Conservation (phyloP, 208 protist species). For the Crithidia thermophila region DNA sequence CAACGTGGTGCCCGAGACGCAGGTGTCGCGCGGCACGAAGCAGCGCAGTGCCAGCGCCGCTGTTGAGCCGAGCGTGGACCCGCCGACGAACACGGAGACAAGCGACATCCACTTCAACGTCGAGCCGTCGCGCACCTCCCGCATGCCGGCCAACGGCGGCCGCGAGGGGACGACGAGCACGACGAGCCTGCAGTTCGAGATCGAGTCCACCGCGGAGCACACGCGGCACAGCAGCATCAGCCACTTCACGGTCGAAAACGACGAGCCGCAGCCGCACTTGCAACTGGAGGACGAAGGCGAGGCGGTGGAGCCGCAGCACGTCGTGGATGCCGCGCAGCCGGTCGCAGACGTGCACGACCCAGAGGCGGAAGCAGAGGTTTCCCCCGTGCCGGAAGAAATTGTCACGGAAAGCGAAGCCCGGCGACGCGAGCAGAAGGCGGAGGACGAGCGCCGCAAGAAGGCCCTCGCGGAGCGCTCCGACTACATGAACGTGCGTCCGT, state of each 20-base stretch:
- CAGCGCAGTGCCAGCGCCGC: neutral
- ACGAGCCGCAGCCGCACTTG: neutral
- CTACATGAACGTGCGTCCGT: constrained; percentile 26
- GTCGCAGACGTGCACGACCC: too few relatives aligned
- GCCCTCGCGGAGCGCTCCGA: constrained; percentile 17
- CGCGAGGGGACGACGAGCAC: neutral
- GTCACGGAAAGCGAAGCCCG: constrained; percentile 13
- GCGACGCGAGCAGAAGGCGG: constrained; percentile 2
- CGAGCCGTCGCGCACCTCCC: constrained; percentile 16
- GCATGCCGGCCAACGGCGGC: neutral
- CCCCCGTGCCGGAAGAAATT: constrained; percentile 1
- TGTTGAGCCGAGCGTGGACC: neutral
- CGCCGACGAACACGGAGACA: neutral
- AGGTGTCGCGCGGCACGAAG: neutral
- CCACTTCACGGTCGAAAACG: constrained; percentile 21
- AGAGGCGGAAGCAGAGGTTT: neutral
- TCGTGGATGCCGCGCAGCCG: neutral
- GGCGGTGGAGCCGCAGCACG: neutral
- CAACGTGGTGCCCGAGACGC: constrained; percentile 7
- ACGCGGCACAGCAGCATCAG: constrained; percentile 22
- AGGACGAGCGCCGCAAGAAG: constrained; percentile 21
- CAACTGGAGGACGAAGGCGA: neutral
- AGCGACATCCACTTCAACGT: constrained; percentile 23
- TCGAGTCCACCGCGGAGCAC: constrained; percentile 18
- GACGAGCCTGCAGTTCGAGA: constrained; percentile 20